Evolutionary conservation across 2,329 filamentous ascomycete genomes (phyloP), one percentile per base, ranked within the genome.

Genomic region (Ramichloridium luteum): DNA sequence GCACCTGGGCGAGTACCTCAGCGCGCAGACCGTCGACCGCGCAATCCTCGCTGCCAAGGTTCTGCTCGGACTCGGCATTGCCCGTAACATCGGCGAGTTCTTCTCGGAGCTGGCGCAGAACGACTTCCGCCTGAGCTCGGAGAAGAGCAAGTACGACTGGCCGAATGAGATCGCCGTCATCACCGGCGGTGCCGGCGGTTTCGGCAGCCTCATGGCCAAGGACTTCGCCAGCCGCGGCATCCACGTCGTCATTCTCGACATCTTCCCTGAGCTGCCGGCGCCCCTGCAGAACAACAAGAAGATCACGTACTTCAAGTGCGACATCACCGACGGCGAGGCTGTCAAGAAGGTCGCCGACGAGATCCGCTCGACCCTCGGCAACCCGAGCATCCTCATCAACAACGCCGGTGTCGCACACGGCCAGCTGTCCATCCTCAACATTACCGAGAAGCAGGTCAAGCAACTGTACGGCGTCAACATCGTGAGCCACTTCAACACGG

Each of bases 391-490:
- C 5, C 48, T 67, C 18, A 53, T 67, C 41, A 67, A 67, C 51
- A 68, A 67, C 28, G 64, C 64, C 8, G 64, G 64, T 6, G 61
- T 72, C 13, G 64, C 57, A 2, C 40, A 52, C 10, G 59, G 57
- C 13, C 58, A 61, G 13, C 58, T 60, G 1, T 37, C 39, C n/a
- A 65, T 72, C 32, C 54, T 71, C 2, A 54, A 62, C 2, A 58
- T 60, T 29, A 53, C 54, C 5, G 60, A 65, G 39, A 46, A 49
- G 13, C 52, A 59, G 14, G 57, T 70, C 25, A 53, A 58, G 9
- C 59, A 59, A 37, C 64, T 65, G 5, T 68, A 70, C 41, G 62
- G 65, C 35, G 64, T 70, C 34, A 71, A 71, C 49, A 55, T 62
- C 6, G 54, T 71, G 28, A 55, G 60, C 13, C 65, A 70, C 44